Evolutionary conservation across 345 rosid genomes (phyloP).

Genomic region (Pistacia vera): DNA sequence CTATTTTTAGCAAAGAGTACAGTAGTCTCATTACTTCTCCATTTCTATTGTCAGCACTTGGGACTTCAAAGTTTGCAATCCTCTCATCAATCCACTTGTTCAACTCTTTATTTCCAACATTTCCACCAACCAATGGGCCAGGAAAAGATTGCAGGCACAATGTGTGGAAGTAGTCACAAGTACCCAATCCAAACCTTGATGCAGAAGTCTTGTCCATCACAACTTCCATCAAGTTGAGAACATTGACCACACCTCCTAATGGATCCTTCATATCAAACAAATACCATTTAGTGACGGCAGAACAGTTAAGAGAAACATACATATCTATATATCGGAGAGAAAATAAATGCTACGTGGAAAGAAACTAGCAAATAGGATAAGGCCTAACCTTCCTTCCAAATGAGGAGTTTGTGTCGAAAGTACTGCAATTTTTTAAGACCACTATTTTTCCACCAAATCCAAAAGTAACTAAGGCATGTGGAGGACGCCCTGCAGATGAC

Average conservation of each 20-base stretch:
- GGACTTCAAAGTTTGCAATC: slow-evolving; percentile 30
- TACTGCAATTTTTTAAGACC: slow-evolving; percentile 30
- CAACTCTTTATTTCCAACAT: slow-evolving; percentile 44
- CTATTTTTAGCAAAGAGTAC: slow-evolving; percentile 40
- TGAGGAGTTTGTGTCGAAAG: slow-evolving; percentile 22
- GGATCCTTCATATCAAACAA: slow-evolving; percentile 29
- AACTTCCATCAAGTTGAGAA: slow-evolving; percentile 42
- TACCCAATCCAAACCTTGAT: slow-evolving; percentile 20
- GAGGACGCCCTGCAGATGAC: slow-evolving; percentile 50
- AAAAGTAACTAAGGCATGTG: slow-evolving; percentile 46
- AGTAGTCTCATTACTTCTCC: slow-evolving; percentile 33
- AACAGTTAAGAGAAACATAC: background rate
- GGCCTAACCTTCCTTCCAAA: slow-evolving; percentile 37
- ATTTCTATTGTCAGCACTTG: slow-evolving; percentile 10
- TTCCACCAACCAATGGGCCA: slow-evolving; percentile 47
- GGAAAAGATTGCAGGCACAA: slow-evolving; percentile 44
- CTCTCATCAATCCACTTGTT: slow-evolving; percentile 52
- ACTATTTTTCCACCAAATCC: slow-evolving; percentile 52
- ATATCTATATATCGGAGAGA: slow-evolving; percentile 6
- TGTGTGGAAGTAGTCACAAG: slow-evolving; percentile 32
- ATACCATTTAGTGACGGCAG: slow-evolving; percentile 11
- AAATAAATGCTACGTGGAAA: slow-evolving; percentile 13
- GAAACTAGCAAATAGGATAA: background rate
- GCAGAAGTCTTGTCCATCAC: slow-evolving; percentile 21
- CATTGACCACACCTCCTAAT: slow-evolving; percentile 29